Conservation (phyloP, 1,139 yeast species). For the Arxiozyma telluris region DNA sequence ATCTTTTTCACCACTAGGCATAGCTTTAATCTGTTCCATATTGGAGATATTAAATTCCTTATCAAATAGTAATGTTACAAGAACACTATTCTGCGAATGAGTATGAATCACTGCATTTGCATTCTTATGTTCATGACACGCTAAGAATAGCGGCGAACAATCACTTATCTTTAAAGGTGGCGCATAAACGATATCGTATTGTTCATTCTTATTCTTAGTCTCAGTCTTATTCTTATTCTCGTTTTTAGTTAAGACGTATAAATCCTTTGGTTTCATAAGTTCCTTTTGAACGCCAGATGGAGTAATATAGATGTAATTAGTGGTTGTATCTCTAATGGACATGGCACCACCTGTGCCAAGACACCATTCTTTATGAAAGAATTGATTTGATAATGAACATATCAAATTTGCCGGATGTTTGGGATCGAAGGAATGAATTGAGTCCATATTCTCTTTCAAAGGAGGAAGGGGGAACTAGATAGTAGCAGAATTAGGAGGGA, state of each 20-base stretch:
- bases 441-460: not conserved
- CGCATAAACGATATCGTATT: constrained; percentile 46
- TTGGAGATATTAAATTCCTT: constrained; percentile 67
- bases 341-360: constrained; percentile 97
- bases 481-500: too few species aligned
- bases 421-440: constrained; percentile 40
- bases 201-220: too few species aligned
- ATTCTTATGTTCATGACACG: constrained; percentile 59
- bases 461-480: too few species aligned
- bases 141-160: constrained; percentile 80
- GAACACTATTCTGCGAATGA: constrained; percentile 81
- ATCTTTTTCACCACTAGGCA: constrained; percentile 60
- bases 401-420: constrained; percentile 78
- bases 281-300: constrained; percentile 97
- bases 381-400: constrained; percentile 69
- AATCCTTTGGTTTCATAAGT: constrained; percentile 68
- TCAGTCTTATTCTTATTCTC: constrained; percentile 31
- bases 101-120: constrained; percentile 96
- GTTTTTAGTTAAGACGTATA: constrained; percentile 51
- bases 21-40: constrained; percentile 88
- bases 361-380: constrained; percentile 82
- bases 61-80: constrained; percentile 63
- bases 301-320: constrained; percentile 59
- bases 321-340: constrained; percentile 55
- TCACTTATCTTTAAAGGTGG: constrained; percentile 84